Evolutionary conservation across 352 stramenopile genomes (phyloP), one percentile per base, ranked within the genome.

Genomic region (Aphanomyces cochlioides): DNA sequence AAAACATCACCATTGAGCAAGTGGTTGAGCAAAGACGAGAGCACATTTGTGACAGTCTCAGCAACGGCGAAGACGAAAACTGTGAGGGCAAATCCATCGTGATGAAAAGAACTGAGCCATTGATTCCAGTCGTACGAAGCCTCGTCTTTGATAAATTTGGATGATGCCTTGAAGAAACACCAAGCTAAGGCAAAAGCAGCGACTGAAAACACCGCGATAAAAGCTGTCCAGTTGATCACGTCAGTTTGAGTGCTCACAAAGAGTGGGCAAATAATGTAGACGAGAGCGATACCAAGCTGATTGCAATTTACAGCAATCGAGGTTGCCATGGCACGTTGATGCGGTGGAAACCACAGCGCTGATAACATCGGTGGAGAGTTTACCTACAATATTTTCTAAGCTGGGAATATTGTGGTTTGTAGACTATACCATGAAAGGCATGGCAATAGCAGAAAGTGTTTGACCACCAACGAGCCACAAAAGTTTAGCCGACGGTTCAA

Each of bases 271-370:
- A 70, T 21, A 28, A 70, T 47, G 54, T 70, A 91, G 28, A 89
- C 77, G 36, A 87, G 41, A 1, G 84, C 84, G 2, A 80, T 90
- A 45, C 84, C 84, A 64, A 92, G 78, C 4, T 84, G 80, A 65
- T 92, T 92, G 13, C 83, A 80, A 58, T 92, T 92, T 47, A 92
- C 82, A 3, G 83, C 84, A 45, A 92, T 79, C 38, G 83, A 90
- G 34, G 84, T 92, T 1, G 84, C 77, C 5, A 82, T 88, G 21
- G 84, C 81, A 43, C 84, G 81, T 41, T 89, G 76, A 1, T 78
- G 87, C 28, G 82, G 75, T 7, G 83, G 82, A 63, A 90, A 92
- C 84, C 84, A 92, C 47, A 90, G 88, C 4, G 81, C 83, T 0
- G 82, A 90, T 2, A 92, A 72, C 21, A 92, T 81, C 0, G 84